Base-by-base conservation (phyloP, 2,329 filamentous ascomycete genomes). In the Paecilomyces formosus region DNA sequence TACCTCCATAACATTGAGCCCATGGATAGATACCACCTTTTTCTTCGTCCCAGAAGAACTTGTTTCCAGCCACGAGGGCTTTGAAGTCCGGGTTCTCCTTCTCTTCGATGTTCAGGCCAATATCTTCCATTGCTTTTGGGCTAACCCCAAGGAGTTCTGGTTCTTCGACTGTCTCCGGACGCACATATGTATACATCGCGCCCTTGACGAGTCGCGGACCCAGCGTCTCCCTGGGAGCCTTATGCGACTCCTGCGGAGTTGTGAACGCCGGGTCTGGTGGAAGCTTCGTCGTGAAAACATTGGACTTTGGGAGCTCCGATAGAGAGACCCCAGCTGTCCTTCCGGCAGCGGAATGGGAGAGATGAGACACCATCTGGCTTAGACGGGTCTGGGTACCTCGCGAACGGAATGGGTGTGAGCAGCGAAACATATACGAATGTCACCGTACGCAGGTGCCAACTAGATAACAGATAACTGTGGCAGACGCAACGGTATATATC, bases 1-100 rank as follows among this genome's bases (percentile, higher is more conserved):
- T 64, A 58, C 93, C 93, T 58, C 94, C 94, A 72, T 99, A 99
- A 77, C 94, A 97, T 76, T 99, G 94, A 31, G 94, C 92, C 94
- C 94, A 99, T 0, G 94, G 93, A 72, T 99, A 99, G 51, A 94
- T 86, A n/a, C 89, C 88, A 21, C 89, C 88, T 59, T 85, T 78
- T 24, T 85, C 82, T 59, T 88, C 83, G 63, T 91, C 83, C 55
- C 92, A 93, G 58, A 89, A 84, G 13, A 97, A 82, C 68, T 85
- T 87, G 71, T 94, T 96, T 2, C 94, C 94, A 0, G 89, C 85
- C 6, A 95, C 88, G 0, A 91, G 81, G 60, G 88, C 81, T 61
- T 84, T 82, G 72, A 97, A 97, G 11, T 90, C 87, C 0, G 89
- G 82, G 0, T 84, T 89, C 54, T 84, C 74, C 53, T 87, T 85